Percentiles rank a stretch among this genome's conserved stretches.
These are phyloP conservation scores for Crithidia acanthocephali DNA, from an alignment of 208 protist species.

Conservation along the genomic window DNA sequence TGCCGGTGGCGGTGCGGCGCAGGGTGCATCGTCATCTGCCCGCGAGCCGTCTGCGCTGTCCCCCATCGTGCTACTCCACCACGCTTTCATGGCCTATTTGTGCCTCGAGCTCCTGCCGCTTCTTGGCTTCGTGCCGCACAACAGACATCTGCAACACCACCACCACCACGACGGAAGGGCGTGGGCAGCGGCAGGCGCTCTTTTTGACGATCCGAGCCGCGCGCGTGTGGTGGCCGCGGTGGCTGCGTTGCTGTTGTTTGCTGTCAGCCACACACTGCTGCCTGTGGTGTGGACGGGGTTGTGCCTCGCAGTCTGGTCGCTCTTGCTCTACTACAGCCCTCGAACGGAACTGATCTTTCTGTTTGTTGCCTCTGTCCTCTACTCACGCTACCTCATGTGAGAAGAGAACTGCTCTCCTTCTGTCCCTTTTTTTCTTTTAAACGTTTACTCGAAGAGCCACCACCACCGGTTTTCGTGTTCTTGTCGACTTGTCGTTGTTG, in stretches of 20 bases:
- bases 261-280: constrained; percentile 16
- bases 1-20: too few species aligned
- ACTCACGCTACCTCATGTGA: constrained; percentile 35
- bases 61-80: constrained; percentile 21
- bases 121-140: constrained; percentile 15
- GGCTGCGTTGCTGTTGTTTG: constrained; percentile 39
- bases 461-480: too few species aligned
- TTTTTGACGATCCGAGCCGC: constrained; percentile 25
- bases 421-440: not conserved
- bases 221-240: constrained; percentile 44
- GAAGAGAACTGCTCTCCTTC: not conserved
- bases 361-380: constrained; percentile 41
- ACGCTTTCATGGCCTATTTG: constrained; percentile 42
- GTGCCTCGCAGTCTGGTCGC: constrained; percentile 36
- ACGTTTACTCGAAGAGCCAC: too few species aligned
- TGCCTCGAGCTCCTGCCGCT: constrained; percentile 39
- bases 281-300: constrained; percentile 21
- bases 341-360: constrained; percentile 31
- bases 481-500: not conserved
- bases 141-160: not conserved
- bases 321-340: constrained; percentile 35
- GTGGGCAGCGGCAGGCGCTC: constrained; percentile 3
- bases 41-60: constrained; percentile 23
- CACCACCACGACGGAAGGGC: not conserved
- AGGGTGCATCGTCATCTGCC: not conserved